phyloP scores from a whole-genome alignment of 495 filamentous ascomycete species.

The Penicillium lagena region DNA sequence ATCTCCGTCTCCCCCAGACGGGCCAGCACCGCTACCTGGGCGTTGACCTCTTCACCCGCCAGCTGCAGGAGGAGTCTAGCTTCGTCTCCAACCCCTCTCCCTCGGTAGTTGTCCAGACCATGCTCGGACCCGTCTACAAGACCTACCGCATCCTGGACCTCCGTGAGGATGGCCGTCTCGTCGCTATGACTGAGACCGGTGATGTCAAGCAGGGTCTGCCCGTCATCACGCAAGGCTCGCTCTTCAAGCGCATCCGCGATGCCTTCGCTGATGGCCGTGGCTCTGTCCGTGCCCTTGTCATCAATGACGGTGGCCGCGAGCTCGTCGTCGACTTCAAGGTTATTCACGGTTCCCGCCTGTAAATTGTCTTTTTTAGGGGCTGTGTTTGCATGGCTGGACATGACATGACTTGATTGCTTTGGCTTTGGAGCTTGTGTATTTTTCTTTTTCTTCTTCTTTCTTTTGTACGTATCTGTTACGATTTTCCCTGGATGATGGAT shows the following conservation, averaged over 20 bases:
- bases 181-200: slow-evolving; percentile 80
- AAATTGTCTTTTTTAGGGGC: slow-evolving; percentile 24
- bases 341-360: slow-evolving; percentile 73
- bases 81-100: slow-evolving; percentile 96
- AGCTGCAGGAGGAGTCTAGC: slow-evolving; percentile 97
- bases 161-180: slow-evolving; percentile 75
- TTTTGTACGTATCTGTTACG: too few relatives aligned
- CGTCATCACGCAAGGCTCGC: slow-evolving; percentile 86
- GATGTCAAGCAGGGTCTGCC: slow-evolving; percentile 96
- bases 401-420: neutral
- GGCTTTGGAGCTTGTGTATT: slow-evolving; percentile 2
- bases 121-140: slow-evolving; percentile 99
- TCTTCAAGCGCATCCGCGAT: slow-evolving; percentile 75
- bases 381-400: neutral
- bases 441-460: neutral
- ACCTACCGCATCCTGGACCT: slow-evolving; percentile 99
- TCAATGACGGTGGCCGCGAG: slow-evolving; percentile 90
- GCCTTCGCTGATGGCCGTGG: slow-evolving; percentile 90
- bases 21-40: slow-evolving; percentile 99
- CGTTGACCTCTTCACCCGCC: slow-evolving; percentile 99
- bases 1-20: slow-evolving; percentile 97
- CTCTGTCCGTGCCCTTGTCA: slow-evolving; percentile 88
- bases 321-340: slow-evolving; percentile 99
- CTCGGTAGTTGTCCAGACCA: slow-evolving; percentile 96
- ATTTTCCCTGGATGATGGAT: too few relatives aligned